phyloP scores from a whole-genome alignment of 2,329 filamentous ascomycete species.

The Aspergillus viridinutans region DNA sequence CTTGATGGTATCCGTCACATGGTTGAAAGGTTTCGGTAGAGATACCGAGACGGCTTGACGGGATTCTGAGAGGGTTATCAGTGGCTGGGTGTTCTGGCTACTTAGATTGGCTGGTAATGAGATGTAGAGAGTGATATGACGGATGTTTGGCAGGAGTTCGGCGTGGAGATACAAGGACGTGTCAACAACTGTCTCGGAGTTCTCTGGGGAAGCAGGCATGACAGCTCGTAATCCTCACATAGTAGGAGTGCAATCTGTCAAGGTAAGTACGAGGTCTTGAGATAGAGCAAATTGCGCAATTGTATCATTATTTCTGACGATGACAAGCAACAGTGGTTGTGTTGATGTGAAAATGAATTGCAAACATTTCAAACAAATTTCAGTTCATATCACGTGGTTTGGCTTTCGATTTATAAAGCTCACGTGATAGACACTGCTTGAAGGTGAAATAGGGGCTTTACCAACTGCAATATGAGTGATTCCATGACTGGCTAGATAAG shows the following conservation, averaged over 20 bases:
- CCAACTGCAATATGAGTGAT: not conserved
- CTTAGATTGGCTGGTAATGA: conserved; percentile 35
- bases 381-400: not conserved
- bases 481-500: not conserved
- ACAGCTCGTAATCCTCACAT: not conserved
- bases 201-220: not conserved
- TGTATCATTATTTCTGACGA: not conserved
- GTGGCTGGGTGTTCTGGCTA: conserved; percentile 9
- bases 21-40: conserved; percentile 24
- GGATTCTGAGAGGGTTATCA: conserved; percentile 32
- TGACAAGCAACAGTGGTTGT: not conserved
- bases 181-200: conserved; percentile 5
- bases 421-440: not conserved
- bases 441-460: no score
- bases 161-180: conserved; percentile 49
- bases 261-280: not conserved
- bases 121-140: conserved; percentile 55
- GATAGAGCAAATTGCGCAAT: not conserved
- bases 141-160: conserved; percentile 58
- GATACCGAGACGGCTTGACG: conserved; percentile 33
- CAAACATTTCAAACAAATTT: conserved; percentile 12
- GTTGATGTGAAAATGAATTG: not conserved
- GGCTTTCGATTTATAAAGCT: no score
- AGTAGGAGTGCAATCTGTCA: not conserved
- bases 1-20: conserved; percentile 40